Conservation (phyloP, 208 protist species). For the Trichomonas vaginalis region DNA sequence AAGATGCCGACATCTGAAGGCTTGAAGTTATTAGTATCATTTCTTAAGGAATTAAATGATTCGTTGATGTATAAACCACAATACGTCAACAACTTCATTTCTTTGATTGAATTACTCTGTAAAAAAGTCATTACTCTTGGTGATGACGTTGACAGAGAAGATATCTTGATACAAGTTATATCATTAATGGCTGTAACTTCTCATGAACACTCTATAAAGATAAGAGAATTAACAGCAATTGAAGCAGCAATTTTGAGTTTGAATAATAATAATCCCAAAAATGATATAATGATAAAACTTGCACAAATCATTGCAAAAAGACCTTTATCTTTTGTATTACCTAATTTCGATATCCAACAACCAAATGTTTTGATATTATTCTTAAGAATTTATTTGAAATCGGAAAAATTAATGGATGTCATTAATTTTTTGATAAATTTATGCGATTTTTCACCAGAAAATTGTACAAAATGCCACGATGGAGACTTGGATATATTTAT, state of each 20-base stretch:
- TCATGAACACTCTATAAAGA: neutral
- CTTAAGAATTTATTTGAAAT: neutral
- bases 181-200: neutral
- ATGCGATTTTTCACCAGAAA: neutral
- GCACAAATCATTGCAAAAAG: neutral
- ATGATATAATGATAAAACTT: neutral
- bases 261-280: neutral
- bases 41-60: neutral
- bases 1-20: neutral
- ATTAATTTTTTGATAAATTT: neutral
- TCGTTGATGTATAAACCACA: neutral
- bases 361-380: neutral
- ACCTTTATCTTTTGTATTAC: neutral
- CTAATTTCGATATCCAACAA: neutral
- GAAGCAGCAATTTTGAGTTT: neutral
- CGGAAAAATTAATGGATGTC: neutral
- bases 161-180: neutral
- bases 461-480: conserved; percentile 9
- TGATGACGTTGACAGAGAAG: neutral
- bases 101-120: neutral
- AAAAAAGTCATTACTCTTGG: neutral
- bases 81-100: neutral
- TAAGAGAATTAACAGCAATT: neutral
- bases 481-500: neutral
- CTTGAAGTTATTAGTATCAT: neutral